Evolutionary conservation across 306 rosid species (phyloP).

Genomic region (Sphenostylis stenocarpa): DNA sequence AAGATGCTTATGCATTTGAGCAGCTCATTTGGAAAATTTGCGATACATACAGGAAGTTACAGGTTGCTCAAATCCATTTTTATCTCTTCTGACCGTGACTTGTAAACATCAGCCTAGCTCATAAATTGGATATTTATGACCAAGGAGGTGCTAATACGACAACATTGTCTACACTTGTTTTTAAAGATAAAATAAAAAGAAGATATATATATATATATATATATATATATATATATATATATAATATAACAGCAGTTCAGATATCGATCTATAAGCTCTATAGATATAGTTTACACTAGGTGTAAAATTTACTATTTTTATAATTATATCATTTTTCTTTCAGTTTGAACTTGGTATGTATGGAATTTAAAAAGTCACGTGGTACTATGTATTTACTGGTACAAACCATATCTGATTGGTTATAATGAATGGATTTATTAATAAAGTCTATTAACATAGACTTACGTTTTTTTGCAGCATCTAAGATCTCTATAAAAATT

Average conservation of each 20-base stretch:
- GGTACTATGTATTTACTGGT: conserved; percentile 13
- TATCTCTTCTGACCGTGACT: not conserved
- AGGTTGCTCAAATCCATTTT: not conserved
- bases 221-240: no score
- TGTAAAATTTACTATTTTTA: not conserved
- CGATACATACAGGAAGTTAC: not conserved
- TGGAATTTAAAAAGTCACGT: not conserved
- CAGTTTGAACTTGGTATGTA: not conserved
- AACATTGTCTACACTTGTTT: not conserved
- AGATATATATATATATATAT: no score
- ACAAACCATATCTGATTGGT: not conserved
- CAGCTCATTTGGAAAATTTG: not conserved
- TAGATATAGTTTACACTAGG: not conserved
- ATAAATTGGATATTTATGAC: not conserved
- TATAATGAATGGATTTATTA: conserved; percentile 7
- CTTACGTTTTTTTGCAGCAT: conserved; percentile 49
- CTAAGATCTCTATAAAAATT: conserved; percentile 57
- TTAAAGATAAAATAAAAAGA: no score
- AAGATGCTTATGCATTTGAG: not conserved
- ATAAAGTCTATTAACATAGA: conserved; percentile 12
- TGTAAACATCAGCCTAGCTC: not conserved
- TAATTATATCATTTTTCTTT: not conserved
- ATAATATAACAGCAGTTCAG: not conserved
- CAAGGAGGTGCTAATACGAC: not conserved
- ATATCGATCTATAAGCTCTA: not conserved